phyloP scores from a whole-genome alignment of 306 rosid genomes.

The Cicer pinnatifidum region DNA sequence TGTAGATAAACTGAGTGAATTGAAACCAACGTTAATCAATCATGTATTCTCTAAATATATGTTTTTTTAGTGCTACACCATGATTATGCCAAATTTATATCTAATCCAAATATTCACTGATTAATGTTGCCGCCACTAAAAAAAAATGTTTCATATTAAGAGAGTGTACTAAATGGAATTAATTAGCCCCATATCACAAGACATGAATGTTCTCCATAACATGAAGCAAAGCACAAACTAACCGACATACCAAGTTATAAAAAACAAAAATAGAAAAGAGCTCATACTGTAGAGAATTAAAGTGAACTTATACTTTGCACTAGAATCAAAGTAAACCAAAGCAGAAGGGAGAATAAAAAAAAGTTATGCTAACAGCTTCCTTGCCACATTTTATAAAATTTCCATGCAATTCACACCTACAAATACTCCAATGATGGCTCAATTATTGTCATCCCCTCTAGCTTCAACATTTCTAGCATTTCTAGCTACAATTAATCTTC shows the following conservation, averaged over 20 bases:
- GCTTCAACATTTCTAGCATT: slow-evolving; percentile 30
- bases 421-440: slow-evolving; percentile 54
- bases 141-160: slow-evolving; percentile 3
- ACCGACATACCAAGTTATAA: slow-evolving; percentile 60
- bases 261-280: slow-evolving; percentile 48
- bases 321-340: slow-evolving; percentile 67
- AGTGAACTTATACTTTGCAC: slow-evolving; percentile 76
- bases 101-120: no score
- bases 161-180: slow-evolving; percentile 4
- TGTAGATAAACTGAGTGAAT: no score
- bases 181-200: slow-evolving; percentile 64
- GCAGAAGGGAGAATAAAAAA: slow-evolving; percentile 55
- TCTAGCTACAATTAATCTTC: neutral
- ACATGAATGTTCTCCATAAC: slow-evolving; percentile 72
- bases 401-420: slow-evolving; percentile 61
- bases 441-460: slow-evolving; percentile 46
- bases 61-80: no score
- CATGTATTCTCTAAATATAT: no score
- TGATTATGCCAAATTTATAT: no score
- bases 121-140: slow-evolving; percentile 26
- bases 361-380: slow-evolving; percentile 61
- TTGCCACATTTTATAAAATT: slow-evolving; percentile 50
- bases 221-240: slow-evolving; percentile 87
- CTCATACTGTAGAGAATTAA: slow-evolving; percentile 41
- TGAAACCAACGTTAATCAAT: no score